Conservation (phyloP, 257 asterid species). For the Solanum tarijense region DNA sequence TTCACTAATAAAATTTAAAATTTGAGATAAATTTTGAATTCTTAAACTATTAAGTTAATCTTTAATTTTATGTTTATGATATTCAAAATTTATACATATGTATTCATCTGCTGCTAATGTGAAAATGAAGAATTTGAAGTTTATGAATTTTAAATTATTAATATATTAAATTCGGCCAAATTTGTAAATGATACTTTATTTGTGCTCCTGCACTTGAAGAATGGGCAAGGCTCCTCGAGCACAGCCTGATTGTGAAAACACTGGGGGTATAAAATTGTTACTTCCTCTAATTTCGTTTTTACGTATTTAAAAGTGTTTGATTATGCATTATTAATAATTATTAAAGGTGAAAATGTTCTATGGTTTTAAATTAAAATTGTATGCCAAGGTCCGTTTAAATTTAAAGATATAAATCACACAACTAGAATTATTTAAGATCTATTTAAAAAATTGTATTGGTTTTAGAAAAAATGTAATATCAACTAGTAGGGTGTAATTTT, state of each 20-base stretch:
- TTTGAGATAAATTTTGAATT: too few relatives aligned
- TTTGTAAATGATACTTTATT: neutral
- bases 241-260: neutral
- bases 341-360: neutral
- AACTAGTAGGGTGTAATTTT: neutral
- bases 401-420: neutral
- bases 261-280: neutral
- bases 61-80: too few relatives aligned
- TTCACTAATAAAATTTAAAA: accelerated
- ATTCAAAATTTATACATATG: too few relatives aligned
- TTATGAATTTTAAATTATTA: neutral
- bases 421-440: neutral
- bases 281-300: neutral
- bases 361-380: neutral
- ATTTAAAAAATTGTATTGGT: neutral
- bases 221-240: neutral
- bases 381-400: neutral
- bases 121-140: neutral
- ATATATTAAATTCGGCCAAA: neutral
- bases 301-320: neutral
- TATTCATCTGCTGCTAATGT: too few relatives aligned
- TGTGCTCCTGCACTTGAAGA: neutral
- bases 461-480: neutral
- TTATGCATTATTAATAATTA: neutral
- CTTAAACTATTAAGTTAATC: too few relatives aligned